Percentiles rank a stretch among this genome's conserved stretches.
These are phyloP conservation scores for Boletus pseudopeckii DNA, from an alignment of 768 basidiomycete genomes.

Conservation along the genomic window DNA sequence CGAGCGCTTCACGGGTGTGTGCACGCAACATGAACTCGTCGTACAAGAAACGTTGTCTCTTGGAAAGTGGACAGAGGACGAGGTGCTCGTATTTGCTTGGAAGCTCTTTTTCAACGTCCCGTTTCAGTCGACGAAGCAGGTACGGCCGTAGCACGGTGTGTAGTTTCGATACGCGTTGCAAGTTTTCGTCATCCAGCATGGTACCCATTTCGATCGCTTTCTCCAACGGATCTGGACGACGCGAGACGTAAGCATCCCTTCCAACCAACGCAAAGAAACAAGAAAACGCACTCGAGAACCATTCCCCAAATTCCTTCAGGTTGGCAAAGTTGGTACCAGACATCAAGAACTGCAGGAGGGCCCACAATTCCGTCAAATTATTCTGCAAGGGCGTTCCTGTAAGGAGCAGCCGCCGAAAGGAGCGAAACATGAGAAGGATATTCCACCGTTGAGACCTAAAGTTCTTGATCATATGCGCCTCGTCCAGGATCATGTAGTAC, in stretches of 20 bases:
- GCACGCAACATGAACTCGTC: slow-evolving; percentile 94
- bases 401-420: slow-evolving; percentile 80
- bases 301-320: slow-evolving; percentile 89
- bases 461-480: slow-evolving; percentile 98
- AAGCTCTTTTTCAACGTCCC: slow-evolving; percentile 94
- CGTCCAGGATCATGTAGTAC: slow-evolving; percentile 96
- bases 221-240: slow-evolving; percentile 78
- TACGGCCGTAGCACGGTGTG: slow-evolving; percentile 96
- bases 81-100: slow-evolving; percentile 94
- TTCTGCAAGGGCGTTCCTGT: slow-evolving; percentile 98
- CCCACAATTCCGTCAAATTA: slow-evolving; percentile 95
- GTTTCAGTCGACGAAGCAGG: slow-evolving; percentile 90
- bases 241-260: not conserved
- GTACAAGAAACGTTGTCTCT: slow-evolving; percentile 91
- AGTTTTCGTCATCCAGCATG: slow-evolving; percentile 72
- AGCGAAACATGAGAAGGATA: slow-evolving; percentile 82
- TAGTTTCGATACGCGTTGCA: slow-evolving; percentile 82
- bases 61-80: slow-evolving; percentile 82
- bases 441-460: slow-evolving; percentile 94
- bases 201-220: slow-evolving; percentile 87
- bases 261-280: not conserved
- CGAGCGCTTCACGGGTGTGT: slow-evolving; percentile 76
- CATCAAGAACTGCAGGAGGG: slow-evolving; percentile 91
- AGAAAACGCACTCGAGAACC: slow-evolving; percentile 83
- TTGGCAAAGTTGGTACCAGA: slow-evolving; percentile 87